Percentiles rank a stretch among this genome's conserved stretches.
Conservation (phyloP, 2,329 filamentous ascomycete genomes). For the Boeremia exigua region DNA sequence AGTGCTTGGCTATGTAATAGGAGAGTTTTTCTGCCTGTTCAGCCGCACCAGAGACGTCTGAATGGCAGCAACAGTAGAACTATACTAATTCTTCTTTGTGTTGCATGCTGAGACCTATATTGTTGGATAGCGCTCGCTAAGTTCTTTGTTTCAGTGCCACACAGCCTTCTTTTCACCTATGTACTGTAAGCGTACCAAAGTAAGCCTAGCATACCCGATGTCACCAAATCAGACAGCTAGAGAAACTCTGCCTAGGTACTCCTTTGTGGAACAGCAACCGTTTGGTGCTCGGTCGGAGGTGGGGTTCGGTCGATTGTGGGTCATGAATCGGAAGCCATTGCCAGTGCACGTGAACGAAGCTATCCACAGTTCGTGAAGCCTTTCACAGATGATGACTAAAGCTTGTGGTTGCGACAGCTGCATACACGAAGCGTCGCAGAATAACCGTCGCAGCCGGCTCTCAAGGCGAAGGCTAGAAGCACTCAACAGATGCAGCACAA, state of each 20-base stretch:
- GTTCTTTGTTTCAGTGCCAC: too few relatives aligned
- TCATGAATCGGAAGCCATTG: slow-evolving; percentile 1
- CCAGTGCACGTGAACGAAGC: not conserved
- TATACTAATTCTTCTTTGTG: not conserved
- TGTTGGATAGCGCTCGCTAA: too few relatives aligned
- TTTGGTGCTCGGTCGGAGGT: slow-evolving; percentile 4
- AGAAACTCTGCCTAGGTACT: too few relatives aligned
- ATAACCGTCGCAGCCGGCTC: slow-evolving; percentile 1
- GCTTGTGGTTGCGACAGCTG: slow-evolving; percentile 1
- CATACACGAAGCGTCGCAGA: slow-evolving; percentile 7
- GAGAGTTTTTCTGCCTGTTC: too few relatives aligned
- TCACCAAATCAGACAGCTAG: too few relatives aligned
- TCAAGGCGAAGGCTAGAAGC: not conserved
- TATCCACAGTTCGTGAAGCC: not conserved
- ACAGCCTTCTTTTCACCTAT: too few relatives aligned
- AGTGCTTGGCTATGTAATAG: too few relatives aligned
- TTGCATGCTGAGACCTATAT: too few relatives aligned
- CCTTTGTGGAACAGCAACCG: not conserved
- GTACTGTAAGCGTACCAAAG: not conserved
- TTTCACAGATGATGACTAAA: not conserved
- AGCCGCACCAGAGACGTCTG: too few relatives aligned
- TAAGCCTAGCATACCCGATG: not conserved
- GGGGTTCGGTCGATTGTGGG: slow-evolving; percentile 1
- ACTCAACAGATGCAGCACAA: not conserved
- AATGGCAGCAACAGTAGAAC: not conserved